Percentiles rank a stretch among this genome's conserved stretches.
These are phyloP conservation scores for Orbilia blumenaviensis DNA, from an alignment of 2,329 filamentous ascomycete species.

Conservation along the genomic window DNA sequence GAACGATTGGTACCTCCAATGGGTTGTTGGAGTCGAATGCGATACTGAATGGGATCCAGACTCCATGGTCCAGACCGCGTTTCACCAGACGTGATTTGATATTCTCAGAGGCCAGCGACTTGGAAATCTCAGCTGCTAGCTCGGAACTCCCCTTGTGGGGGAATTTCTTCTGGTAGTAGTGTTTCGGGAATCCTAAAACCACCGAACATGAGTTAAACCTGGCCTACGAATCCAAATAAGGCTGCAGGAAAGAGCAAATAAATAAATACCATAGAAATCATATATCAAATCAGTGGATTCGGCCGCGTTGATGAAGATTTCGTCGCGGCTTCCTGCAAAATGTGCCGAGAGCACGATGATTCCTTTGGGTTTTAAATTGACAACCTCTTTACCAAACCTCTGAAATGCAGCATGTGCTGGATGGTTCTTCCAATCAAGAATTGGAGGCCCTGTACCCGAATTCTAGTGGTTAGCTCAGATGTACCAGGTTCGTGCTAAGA, in stretches of 20 bases:
- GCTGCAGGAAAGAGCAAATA: no score
- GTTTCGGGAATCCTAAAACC: conserved; percentile 74
- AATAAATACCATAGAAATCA: conserved; percentile 38
- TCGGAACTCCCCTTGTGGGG: conserved; percentile 71
- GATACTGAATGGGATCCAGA: conserved; percentile 73
- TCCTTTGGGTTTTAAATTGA: conserved; percentile 74
- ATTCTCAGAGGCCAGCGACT: conserved; percentile 67
- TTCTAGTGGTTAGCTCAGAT: background rate
- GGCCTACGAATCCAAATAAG: no score
- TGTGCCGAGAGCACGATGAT: conserved; percentile 81
- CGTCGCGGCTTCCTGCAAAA: conserved; percentile 60
- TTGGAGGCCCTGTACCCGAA: conserved; percentile 23
- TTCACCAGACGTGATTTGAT: conserved; percentile 70
- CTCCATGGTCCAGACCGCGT: conserved; percentile 77
- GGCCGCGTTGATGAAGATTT: conserved; percentile 36
- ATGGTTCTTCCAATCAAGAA: conserved; percentile 75
- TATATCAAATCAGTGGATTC: conserved; percentile 45
- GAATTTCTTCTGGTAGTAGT: conserved; percentile 75
- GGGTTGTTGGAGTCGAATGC: conserved; percentile 73
- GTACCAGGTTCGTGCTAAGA: background rate
- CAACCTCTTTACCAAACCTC: conserved; percentile 75
- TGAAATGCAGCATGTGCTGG: conserved; percentile 73
- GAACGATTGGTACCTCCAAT: conserved; percentile 73
- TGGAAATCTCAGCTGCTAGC: conserved; percentile 69
- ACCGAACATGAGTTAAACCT: background rate